phyloP scores from a whole-genome alignment of 2,329 filamentous ascomycete species.

The Gaeumannomyces sp. region DNA sequence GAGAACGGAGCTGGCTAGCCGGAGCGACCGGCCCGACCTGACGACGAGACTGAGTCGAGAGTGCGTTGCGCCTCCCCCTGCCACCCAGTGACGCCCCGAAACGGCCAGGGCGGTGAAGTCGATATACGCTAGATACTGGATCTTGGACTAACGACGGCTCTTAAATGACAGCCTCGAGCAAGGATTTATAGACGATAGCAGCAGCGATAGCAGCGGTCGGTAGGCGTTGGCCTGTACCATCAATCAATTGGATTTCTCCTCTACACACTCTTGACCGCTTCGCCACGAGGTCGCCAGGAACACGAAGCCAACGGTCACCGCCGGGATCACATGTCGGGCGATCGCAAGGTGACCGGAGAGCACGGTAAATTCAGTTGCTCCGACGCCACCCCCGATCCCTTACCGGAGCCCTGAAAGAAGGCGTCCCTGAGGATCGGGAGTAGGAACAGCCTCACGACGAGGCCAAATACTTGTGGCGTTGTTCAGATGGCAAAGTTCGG shows the following conservation, averaged over 20 bases:
- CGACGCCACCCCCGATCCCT: not conserved
- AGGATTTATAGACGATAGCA: constrained; percentile 39
- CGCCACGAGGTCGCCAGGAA: too few species aligned
- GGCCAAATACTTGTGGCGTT: not conserved
- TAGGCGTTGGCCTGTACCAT: not conserved
- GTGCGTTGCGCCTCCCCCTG: constrained; percentile 30
- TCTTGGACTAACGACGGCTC: constrained; percentile 11
- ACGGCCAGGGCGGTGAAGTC: not conserved
- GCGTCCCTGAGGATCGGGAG: not conserved
- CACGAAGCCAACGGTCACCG: too few species aligned
- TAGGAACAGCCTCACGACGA: not conserved
- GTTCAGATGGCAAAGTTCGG: not conserved
- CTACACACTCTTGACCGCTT: not conserved
- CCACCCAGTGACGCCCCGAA: too few species aligned
- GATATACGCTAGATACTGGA: not conserved
- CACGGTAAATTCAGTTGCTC: not conserved
- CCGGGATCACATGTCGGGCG: not conserved
- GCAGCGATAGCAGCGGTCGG: constrained; percentile 4
- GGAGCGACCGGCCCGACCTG: constrained; percentile 36
- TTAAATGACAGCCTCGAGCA: constrained; percentile 28
- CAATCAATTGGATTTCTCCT: not conserved
- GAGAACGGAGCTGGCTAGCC: not conserved
- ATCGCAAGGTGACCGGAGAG: not conserved
- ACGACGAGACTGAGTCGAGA: constrained; percentile 68
- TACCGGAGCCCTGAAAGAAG: not conserved